A percentile compares a stretch with the other conserved stretches of the same genome.
phyloP scores from a whole-genome alignment of 352 stramenopile species.

The Globisporangium polare region DNA sequence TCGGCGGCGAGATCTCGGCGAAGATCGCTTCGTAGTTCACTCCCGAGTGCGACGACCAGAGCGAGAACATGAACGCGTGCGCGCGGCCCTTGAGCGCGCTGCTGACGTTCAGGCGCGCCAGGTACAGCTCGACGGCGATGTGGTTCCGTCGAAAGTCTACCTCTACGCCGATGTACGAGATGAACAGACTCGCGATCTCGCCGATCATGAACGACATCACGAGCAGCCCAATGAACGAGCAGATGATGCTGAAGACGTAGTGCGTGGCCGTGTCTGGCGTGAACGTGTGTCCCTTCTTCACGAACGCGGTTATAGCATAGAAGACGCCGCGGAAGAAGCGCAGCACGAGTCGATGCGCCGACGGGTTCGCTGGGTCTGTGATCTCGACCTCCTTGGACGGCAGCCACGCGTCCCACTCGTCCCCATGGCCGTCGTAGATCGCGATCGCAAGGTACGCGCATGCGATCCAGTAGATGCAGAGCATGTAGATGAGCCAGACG shows the following conservation, averaged over 20 bases:
- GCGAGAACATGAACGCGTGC: constrained; percentile 39
- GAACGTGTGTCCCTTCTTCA: constrained; percentile 46
- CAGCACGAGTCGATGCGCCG: constrained; percentile 23
- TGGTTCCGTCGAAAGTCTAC: constrained; percentile 58
- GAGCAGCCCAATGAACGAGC: constrained; percentile 45
- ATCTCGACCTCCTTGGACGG: constrained; percentile 28
- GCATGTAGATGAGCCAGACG: constrained; percentile 44
- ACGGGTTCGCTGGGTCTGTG: constrained; percentile 19
- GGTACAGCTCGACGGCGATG: constrained; percentile 43
- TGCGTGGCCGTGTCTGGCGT: constrained; percentile 21
- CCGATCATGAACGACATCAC: constrained; percentile 67
- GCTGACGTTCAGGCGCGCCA: constrained; percentile 41
- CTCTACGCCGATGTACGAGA: constrained; percentile 55
- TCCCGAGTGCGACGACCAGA: constrained; percentile 51
- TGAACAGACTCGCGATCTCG: constrained; percentile 61
- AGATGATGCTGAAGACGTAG: constrained; percentile 39
- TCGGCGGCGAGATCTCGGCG: constrained; percentile 31
- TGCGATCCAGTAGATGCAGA: constrained; percentile 52
- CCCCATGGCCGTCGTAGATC: constrained; percentile 29
- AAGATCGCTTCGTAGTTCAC: constrained; percentile 52
- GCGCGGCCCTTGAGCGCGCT: constrained; percentile 29
- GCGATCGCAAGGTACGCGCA: constrained; percentile 50
- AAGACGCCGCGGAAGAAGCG: constrained; percentile 45
- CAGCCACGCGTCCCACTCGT: constrained; percentile 47
- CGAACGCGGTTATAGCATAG: constrained; percentile 46